Percentiles rank a stretch among this genome's conserved stretches.
Conservation (phyloP, 495 filamentous ascomycete species). For the Hypoxylon crocopeplum region DNA sequence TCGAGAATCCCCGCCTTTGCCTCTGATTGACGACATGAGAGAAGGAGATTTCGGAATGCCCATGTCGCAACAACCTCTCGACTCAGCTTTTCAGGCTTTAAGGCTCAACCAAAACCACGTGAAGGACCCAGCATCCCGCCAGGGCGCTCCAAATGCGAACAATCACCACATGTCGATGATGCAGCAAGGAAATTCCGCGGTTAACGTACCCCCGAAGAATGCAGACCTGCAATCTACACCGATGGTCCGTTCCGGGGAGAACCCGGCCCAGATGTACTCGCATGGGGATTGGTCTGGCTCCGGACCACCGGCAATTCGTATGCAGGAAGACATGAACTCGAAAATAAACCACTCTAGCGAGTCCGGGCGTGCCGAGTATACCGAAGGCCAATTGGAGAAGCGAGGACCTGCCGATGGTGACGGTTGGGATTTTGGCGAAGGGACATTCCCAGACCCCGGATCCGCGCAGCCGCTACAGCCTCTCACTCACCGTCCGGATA, state of each 20-base stretch:
- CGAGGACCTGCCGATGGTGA: constrained; percentile 63
- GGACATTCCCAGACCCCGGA: constrained; percentile 56
- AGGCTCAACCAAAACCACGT: constrained; percentile 53
- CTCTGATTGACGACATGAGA: constrained; percentile 56
- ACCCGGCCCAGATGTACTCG: constrained; percentile 36
- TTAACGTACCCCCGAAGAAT: constrained; percentile 47
- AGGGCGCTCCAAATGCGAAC: constrained; percentile 56
- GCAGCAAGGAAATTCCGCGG: constrained; percentile 41
- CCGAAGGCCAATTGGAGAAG: constrained; percentile 51
- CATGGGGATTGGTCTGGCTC: constrained; percentile 54
- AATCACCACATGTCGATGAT: constrained; percentile 57
- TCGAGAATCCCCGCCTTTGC: constrained; percentile 58
- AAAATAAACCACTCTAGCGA: constrained; percentile 62
- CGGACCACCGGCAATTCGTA: constrained; percentile 46
- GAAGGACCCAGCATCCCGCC: constrained; percentile 49
- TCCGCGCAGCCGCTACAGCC: constrained; percentile 50
- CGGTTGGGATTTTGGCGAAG: constrained; percentile 93
- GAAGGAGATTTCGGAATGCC: constrained; percentile 53
- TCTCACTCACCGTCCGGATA: constrained; percentile 70
- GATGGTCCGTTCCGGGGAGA: constrained; percentile 54
- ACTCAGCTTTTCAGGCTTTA: constrained; percentile 40
- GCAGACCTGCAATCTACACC: constrained; percentile 49
- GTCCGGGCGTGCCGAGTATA: constrained; percentile 20
- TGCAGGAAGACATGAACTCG: constrained; percentile 62
- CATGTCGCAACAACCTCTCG: constrained; percentile 42